These are phyloP conservation scores for Herpetomonas muscarum DNA, from an alignment of 208 protist species.

Conservation along the genomic window DNA sequence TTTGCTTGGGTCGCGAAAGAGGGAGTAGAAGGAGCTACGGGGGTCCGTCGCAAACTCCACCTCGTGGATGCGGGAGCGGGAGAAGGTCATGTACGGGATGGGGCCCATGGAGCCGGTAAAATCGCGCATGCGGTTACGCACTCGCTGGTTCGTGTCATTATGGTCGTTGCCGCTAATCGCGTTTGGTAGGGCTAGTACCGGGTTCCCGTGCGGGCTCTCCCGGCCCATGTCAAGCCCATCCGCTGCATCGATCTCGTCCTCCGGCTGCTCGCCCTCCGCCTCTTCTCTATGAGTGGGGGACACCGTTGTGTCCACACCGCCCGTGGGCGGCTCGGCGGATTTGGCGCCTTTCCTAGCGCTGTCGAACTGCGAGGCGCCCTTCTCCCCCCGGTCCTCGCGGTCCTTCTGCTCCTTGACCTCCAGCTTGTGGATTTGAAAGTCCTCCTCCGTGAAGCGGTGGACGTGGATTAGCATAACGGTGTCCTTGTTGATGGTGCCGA, in stretches of 20 bases:
- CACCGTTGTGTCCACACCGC: constrained; percentile 5
- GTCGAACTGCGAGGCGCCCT: background rate
- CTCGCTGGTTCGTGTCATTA: constrained; percentile 12
- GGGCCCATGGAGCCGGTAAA: constrained; percentile 31
- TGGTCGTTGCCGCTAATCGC: constrained; percentile 13
- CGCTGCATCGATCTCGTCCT: background rate
- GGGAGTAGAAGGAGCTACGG: constrained; percentile 42
- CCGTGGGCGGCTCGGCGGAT: background rate
- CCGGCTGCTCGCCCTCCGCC: too few species aligned
- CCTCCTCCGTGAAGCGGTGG: constrained; percentile 60
- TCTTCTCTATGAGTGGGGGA: background rate
- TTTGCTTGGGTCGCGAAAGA: constrained; percentile 55
- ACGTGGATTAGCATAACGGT: constrained; percentile 77
- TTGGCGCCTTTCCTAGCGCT: background rate
- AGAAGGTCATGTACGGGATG: constrained; percentile 76
- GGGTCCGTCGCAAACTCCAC: constrained; percentile 69
- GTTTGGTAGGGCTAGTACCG: constrained; percentile 9
- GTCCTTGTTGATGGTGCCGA: constrained; percentile 68
- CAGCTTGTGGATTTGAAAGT: constrained; percentile 39
- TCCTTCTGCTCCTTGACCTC: constrained; percentile 6
- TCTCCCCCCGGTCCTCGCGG: background rate
- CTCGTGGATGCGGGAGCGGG: constrained; percentile 58
- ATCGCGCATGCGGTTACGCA: constrained; percentile 21
- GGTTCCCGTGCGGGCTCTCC: background rate
- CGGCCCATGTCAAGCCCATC: constrained; percentile 6